A percentile compares a stretch with the other conserved stretches of the same genome.
These are phyloP conservation scores for Penicillium palitans DNA, from an alignment of 2,329 filamentous ascomycete species.

Conservation along the genomic window DNA sequence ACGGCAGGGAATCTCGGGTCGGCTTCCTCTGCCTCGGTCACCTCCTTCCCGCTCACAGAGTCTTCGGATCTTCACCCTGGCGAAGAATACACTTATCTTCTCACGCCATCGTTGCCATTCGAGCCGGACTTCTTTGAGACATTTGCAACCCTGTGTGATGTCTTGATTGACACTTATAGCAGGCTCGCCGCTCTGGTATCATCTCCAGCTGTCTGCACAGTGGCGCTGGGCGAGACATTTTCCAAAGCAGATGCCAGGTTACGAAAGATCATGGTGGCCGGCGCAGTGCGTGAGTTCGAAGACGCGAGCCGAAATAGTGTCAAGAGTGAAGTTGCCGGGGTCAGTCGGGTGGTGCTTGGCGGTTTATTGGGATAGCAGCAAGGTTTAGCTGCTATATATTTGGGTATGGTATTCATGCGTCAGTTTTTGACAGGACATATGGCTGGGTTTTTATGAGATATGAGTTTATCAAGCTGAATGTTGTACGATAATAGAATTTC, in stretches of 20 bases:
- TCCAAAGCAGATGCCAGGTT: conserved; percentile 83
- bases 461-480: conserved; percentile 6
- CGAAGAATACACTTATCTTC: conserved; percentile 82
- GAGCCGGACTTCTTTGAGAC: conserved; percentile 97
- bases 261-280: conserved; percentile 83
- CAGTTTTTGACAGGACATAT: not conserved
- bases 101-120: conserved; percentile 91
- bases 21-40: conserved; percentile 40
- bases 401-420: conserved; percentile 1
- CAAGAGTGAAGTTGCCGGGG: conserved; percentile 77
- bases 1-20: conserved; percentile 44
- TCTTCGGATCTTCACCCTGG: conserved; percentile 68
- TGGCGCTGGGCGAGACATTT: conserved; percentile 77
- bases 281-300: conserved; percentile 89
- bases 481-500: conserved; percentile 15
- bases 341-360: conserved; percentile 85
- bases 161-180: conserved; percentile 88
- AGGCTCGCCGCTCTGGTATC: conserved; percentile 73
- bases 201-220: conserved; percentile 70
- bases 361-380: conserved; percentile 66
- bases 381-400: not conserved
- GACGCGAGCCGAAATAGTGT: conserved; percentile 74
- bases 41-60: conserved; percentile 50
- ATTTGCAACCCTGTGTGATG: conserved; percentile 92
- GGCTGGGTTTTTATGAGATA: conserved; percentile 4